phyloP scores from a whole-genome alignment of 257 asterid genomes.

The Solanum sejunctum region DNA sequence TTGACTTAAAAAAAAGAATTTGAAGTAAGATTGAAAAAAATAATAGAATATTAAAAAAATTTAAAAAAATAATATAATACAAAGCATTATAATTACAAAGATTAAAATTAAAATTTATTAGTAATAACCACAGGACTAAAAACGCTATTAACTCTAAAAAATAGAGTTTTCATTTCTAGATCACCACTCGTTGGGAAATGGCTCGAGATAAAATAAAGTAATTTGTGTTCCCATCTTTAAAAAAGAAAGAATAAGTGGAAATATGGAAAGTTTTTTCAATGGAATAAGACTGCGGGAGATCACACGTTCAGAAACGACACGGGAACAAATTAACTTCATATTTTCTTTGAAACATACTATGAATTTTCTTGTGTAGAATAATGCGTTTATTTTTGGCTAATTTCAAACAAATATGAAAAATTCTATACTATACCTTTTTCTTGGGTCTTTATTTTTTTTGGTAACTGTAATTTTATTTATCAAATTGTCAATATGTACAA shows the following conservation, averaged over 20 bases:
- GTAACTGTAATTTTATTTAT: no score
- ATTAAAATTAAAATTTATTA: no score
- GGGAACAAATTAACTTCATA: background rate
- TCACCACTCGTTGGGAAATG: background rate
- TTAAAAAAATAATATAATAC: no score
- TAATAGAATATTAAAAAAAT: no score
- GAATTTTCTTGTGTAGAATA: background rate
- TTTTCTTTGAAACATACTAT: background rate
- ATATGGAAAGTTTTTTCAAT: background rate
- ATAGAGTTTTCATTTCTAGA: background rate
- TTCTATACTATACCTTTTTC: background rate
- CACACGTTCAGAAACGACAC: background rate
- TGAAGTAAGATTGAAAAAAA: no score
- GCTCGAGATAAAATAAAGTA: background rate
- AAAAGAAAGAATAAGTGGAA: background rate
- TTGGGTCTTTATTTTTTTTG: background rate
- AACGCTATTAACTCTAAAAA: background rate
- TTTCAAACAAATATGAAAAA: background rate
- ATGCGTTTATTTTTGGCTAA: background rate
- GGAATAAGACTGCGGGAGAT: background rate
- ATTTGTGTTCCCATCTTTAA: background rate
- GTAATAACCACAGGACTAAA: no score
- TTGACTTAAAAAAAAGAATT: no score
- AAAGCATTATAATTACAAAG: no score
- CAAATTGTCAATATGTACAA: no score